phyloP scores from a whole-genome alignment of 352 stramenopile species.

The Phytophthora constricta region DNA sequence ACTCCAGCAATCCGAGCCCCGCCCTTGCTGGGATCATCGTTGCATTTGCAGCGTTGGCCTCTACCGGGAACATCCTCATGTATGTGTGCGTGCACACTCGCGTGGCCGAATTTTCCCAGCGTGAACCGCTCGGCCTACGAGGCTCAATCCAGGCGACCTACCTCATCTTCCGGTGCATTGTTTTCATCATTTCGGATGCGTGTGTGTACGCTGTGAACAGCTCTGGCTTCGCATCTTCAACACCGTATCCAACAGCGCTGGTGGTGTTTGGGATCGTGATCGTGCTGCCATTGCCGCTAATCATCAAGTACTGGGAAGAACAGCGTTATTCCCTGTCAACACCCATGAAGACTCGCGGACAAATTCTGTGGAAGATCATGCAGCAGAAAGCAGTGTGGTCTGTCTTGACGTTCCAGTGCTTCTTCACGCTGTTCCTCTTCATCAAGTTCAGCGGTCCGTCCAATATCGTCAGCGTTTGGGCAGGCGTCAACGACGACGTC shows the following conservation, averaged over 20 bases:
- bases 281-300: conserved; percentile 31
- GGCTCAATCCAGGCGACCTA: conserved; percentile 53
- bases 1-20: conserved; percentile 5
- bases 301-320: conserved; percentile 42
- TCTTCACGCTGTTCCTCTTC: conserved; percentile 43
- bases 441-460: conserved; percentile 41
- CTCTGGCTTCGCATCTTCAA: not conserved
- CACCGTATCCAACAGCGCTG: conserved; percentile 21
- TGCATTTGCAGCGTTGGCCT: conserved; percentile 29
- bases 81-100: conserved; percentile 50
- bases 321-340: conserved; percentile 43
- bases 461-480: conserved; percentile 36
- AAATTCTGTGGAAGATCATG: conserved; percentile 54
- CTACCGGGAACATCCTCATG: conserved; percentile 41
- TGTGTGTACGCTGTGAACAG: conserved; percentile 14
- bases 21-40: conserved; percentile 31
- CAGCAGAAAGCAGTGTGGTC: conserved; percentile 56
- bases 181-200: conserved; percentile 24
- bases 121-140: conserved; percentile 40
- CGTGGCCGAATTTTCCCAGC: conserved; percentile 52
- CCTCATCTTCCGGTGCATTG: conserved; percentile 41
- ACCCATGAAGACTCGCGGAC: conserved; percentile 35
- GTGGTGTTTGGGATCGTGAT: conserved; percentile 35
- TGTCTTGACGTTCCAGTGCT: conserved; percentile 45
- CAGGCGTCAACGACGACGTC: conserved; percentile 32